Conservation (phyloP, 2,329 filamentous ascomycete species). For the Alternaria novae-zelandiae region DNA sequence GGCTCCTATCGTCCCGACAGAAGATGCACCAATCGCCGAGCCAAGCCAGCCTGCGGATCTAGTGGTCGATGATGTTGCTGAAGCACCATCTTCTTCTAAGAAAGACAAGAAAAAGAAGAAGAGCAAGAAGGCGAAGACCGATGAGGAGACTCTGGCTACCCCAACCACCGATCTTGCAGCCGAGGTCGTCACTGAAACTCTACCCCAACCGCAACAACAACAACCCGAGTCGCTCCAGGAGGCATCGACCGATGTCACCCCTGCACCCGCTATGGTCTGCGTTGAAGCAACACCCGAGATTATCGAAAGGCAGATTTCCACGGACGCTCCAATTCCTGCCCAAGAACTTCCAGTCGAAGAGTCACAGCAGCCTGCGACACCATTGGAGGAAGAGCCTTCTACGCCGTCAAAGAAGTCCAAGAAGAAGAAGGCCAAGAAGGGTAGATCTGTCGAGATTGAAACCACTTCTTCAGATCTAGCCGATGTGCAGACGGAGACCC, state of each 20-base stretch:
- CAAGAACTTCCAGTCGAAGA: conserved; percentile 9
- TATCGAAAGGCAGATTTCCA: not conserved
- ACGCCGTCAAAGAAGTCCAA: conserved; percentile 51
- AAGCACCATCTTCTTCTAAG: conserved; percentile 14
- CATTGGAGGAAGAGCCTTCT: conserved; percentile 11
- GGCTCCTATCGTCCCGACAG: not conserved
- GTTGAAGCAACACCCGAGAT: not conserved
- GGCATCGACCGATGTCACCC: not conserved
- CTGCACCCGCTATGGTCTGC: not conserved
- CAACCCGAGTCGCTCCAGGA: not conserved
- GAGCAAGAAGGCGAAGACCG: conserved; percentile 25
- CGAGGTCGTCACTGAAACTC: not conserved
- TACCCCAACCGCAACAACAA: not conserved
- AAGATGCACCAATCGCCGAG: not conserved
- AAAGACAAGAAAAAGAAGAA: conserved; percentile 40
- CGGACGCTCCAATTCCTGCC: not conserved
- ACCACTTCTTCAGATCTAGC: not conserved
- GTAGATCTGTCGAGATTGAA: conserved; percentile 10
- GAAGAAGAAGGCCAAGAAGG: conserved; percentile 46
- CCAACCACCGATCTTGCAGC: not conserved
- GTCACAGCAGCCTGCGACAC: not conserved
- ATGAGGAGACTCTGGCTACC: conserved; percentile 2
- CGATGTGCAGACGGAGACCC: not conserved
- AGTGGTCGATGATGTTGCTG: not conserved
- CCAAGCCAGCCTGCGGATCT: not conserved